Evolutionary conservation across 768 basidiomycete species (phyloP), one percentile per base, ranked within the genome.

Genomic region (Mycena galopus): DNA sequence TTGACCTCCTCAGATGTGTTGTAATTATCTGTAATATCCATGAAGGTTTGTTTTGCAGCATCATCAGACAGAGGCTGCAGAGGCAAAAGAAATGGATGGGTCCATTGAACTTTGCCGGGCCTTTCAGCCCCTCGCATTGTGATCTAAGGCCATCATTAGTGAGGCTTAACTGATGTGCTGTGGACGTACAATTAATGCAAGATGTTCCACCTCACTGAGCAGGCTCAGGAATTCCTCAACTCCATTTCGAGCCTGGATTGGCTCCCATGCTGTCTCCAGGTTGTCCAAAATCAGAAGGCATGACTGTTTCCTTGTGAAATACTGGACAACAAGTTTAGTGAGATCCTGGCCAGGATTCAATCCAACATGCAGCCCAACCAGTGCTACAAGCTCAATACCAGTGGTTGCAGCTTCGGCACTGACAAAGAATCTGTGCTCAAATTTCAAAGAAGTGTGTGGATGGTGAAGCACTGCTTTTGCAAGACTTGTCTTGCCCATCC

Each of bases 111-210:
- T 61, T n/a, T n/a, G n/a, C n/a, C n/a, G n/a, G n/a, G n/a, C n/a
- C n/a, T n/a, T n/a, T n/a, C n/a, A n/a, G n/a, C 64, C 6, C 70
- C 70, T 21, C 70, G 70, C 70, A 71, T 59, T 7, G 70, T 71
- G 4, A 71, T 27, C 70, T 71, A 25, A 3, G 1, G 16, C 6
- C 4, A n/a, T 19, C 12, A 42, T 42, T 42, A 42, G 42, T 6
- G 6, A 16, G 12, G 12, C 14, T 42, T 19, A 42, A 16, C 19
- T 42, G 12, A 42, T 23, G 0, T 27, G 19, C 10, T 16, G 16
- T 16, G 12, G 21, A 3, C 44, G 6, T 10, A 71, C 69, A 4
- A 71, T n/a, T n/a, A n/a, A n/a, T n/a, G n/a, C n/a, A n/a, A n/a
- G n/a, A n/a, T n/a, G n/a, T n/a, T n/a, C n/a, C 27, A 62, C 47